phyloP scores from a whole-genome alignment of 202 grass and related monocot species.

The Dendrocalamus latiflorus region DNA sequence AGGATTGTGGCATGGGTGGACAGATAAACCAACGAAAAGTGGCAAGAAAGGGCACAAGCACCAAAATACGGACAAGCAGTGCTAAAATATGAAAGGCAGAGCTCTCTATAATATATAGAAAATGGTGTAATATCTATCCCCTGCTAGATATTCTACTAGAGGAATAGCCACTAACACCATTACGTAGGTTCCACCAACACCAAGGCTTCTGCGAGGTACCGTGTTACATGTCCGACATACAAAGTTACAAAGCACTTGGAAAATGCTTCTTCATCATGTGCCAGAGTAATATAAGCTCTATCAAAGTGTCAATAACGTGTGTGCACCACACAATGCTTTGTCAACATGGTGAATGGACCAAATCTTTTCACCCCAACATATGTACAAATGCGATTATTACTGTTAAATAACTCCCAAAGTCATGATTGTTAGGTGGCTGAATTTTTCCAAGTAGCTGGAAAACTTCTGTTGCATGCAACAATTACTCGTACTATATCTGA shows the following conservation, averaged over 20 bases:
- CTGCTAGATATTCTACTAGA: background rate
- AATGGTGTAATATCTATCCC: background rate
- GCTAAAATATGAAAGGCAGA: background rate
- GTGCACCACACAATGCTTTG: background rate
- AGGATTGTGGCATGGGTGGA: background rate
- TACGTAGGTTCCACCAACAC: background rate
- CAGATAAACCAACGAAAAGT: too few relatives aligned
- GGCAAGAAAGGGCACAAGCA: background rate
- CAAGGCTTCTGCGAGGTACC: background rate
- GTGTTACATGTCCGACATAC: background rate
- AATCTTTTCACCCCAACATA: background rate
- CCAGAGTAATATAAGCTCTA: background rate
- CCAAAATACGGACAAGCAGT: background rate
- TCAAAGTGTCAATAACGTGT: background rate
- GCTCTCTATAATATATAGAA: background rate
- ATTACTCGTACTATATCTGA: background rate
- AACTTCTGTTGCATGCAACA: background rate
- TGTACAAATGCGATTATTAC: background rate
- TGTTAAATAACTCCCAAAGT: background rate
- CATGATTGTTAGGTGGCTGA: background rate
- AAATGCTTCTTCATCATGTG: background rate
- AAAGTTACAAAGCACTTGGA: background rate
- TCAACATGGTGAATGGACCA: background rate
- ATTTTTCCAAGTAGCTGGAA: background rate
- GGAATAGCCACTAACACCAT: background rate